These are phyloP conservation scores for Cryphonectria parasitica DNA, from an alignment of 2,329 filamentous ascomycete species.

Conservation along the genomic window DNA sequence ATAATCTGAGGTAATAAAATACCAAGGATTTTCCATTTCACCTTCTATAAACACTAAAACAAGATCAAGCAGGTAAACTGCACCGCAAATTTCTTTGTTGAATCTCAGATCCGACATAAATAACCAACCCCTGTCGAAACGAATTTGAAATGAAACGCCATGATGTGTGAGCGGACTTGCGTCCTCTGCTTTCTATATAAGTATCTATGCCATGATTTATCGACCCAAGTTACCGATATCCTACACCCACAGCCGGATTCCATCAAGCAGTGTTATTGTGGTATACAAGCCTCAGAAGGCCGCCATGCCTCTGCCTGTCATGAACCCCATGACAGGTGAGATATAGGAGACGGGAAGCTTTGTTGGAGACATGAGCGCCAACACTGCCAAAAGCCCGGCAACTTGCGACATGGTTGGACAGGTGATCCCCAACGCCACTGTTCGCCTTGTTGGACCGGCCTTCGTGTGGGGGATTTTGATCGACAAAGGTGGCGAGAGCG, in stretches of 20 bases:
- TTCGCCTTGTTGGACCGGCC: background rate
- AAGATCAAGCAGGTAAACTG: background rate
- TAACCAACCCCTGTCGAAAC: background rate
- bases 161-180: conserved; percentile 2
- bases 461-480: background rate
- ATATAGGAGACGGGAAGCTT: background rate
- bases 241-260: background rate
- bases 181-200: background rate
- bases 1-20: background rate
- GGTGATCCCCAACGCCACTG: background rate
- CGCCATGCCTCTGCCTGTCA: background rate
- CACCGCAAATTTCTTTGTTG: background rate
- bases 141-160: background rate
- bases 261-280: background rate
- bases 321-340: background rate
- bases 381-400: background rate
- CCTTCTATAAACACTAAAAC: background rate
- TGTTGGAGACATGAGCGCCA: background rate
- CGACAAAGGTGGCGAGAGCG: background rate
- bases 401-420: background rate
- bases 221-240: background rate
- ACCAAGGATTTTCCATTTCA: background rate
- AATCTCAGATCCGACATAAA: background rate
- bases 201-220: background rate
- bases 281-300: background rate